Evolutionary conservation across 2,329 filamentous ascomycete genomes (phyloP), one percentile per base, ranked within the genome.

Genomic region (Neobulgaria alba): DNA sequence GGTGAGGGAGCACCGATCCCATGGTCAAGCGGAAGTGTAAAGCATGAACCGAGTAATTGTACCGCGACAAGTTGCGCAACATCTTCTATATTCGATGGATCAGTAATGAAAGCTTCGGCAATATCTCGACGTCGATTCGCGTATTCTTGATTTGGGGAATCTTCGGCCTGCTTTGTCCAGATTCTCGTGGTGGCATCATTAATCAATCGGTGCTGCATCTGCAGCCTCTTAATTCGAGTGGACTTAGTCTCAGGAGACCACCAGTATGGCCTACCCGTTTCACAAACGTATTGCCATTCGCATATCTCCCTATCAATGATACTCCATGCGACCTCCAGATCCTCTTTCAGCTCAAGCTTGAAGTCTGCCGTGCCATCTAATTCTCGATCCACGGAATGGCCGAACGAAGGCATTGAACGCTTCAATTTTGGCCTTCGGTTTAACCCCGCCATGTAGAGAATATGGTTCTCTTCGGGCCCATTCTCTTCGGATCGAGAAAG

Each of bases 201-300:
- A 8, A 8, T 21, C 2, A 42, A 8, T 31, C 34, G 43, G 2
- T 33, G 33, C 23, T 39, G 40, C 8, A 46, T 19, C n/a, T n/a
- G n/a, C 7, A 26, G 23, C 10, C 45, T 50, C 36, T 47, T 49
- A 31, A 49, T 16, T 5, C 39, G 36, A 16, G 32, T 35, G 19
- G 44, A 47, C 36, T 50, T 56, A 10, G 55, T 48, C 33, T 53
- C 49, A 12, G 54, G 50, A n/a, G 51, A 57, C 55, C 56, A 60
- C 53, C 57, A 59, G 40, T 55, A 57, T 12, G 56, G 56, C 23
- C 51, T 42, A 17, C 57, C 55, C 33, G 53, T 55, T 23, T 46
- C 41, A 37, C 56, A 58, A 15, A 55, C 50, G 31, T 52, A 52
- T 30, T 59, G 51, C 57, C 57, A 60, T 43, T 59, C 57, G 10